phyloP scores from a whole-genome alignment of 2,329 filamentous ascomycete genomes.

The Sporothrix pseudoabietina region DNA sequence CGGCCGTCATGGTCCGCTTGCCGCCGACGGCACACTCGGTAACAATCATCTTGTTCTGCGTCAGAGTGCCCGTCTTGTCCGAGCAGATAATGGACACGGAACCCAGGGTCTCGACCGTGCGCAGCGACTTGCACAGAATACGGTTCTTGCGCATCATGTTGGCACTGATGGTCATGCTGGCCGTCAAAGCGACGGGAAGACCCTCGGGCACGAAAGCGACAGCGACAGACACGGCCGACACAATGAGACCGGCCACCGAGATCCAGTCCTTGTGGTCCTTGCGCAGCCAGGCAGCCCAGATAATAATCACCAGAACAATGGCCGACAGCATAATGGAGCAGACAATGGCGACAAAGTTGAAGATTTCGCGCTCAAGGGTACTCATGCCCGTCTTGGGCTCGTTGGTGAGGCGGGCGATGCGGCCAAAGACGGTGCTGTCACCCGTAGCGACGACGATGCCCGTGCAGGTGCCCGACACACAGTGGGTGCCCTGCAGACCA shows the following conservation, averaged over 20 bases:
- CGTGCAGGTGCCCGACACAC: constrained; percentile 66
- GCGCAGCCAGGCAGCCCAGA: constrained; percentile 73
- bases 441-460: constrained; percentile 73
- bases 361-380: constrained; percentile 70
- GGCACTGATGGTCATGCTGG: constrained; percentile 73
- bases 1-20: constrained; percentile 50
- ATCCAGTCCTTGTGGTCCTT: constrained; percentile 70
- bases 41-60: constrained; percentile 71
- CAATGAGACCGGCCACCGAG: constrained; percentile 69
- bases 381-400: constrained; percentile 68
- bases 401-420: constrained; percentile 72
- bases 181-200: constrained; percentile 68
- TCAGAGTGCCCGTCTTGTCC: constrained; percentile 75
- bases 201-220: constrained; percentile 78
- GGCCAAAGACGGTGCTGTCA: constrained; percentile 73
- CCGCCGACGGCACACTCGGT: constrained; percentile 68
- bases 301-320: constrained; percentile 64
- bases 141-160: constrained; percentile 77
- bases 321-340: constrained; percentile 67
- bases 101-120: constrained; percentile 75
- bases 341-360: constrained; percentile 72
- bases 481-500: constrained; percentile 78
- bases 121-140: constrained; percentile 77
- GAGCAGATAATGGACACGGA: constrained; percentile 74
- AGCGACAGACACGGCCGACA: constrained; percentile 70